Conservation (phyloP, 2,329 filamentous ascomycete species). For the Beauveria scarabaeidicola region DNA sequence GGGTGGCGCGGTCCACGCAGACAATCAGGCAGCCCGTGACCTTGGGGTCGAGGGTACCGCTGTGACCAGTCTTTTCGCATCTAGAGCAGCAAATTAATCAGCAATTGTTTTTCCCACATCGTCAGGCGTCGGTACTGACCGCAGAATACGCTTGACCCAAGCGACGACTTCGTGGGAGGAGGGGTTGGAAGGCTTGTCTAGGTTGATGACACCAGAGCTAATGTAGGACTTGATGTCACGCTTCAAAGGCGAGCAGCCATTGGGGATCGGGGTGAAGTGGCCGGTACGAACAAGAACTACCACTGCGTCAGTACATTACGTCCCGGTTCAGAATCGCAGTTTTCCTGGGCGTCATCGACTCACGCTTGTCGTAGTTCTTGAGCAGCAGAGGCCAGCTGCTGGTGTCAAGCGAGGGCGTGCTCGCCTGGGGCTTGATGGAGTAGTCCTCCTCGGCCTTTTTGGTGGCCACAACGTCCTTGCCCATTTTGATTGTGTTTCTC, state of each 20-base stretch:
- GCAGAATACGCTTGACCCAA: slow-evolving; percentile 96
- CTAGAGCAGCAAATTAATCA: slow-evolving; percentile 17
- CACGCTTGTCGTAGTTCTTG: slow-evolving; percentile 92
- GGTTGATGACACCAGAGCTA: slow-evolving; percentile 95
- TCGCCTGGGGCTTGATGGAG: slow-evolving; percentile 85
- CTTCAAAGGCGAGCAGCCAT: slow-evolving; percentile 82
- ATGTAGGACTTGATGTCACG: slow-evolving; percentile 96
- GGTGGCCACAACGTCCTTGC: slow-evolving; percentile 37
- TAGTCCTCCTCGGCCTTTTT: slow-evolving; percentile 57
- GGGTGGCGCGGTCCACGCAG: slow-evolving; percentile 92
- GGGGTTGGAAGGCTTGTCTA: slow-evolving; percentile 79
- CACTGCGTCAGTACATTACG: slow-evolving; percentile 17
- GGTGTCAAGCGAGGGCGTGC: slow-evolving; percentile 70
- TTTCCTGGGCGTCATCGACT: slow-evolving; percentile 27
- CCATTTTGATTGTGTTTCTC: slow-evolving; percentile 23
- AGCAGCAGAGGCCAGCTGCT: slow-evolving; percentile 88
- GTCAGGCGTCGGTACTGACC: slow-evolving; percentile 40
- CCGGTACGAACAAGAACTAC: slow-evolving; percentile 84
- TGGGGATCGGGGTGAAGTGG: slow-evolving; percentile 94
- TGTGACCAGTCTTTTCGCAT: slow-evolving; percentile 91
- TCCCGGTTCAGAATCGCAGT: slow-evolving; percentile 3
- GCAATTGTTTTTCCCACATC: background rate
- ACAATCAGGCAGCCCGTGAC: slow-evolving; percentile 94
- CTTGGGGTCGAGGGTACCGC: slow-evolving; percentile 95
- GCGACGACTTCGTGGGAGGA: slow-evolving; percentile 98